Conservation (phyloP, 306 rosid genomes). For the Lotus japonicus region DNA sequence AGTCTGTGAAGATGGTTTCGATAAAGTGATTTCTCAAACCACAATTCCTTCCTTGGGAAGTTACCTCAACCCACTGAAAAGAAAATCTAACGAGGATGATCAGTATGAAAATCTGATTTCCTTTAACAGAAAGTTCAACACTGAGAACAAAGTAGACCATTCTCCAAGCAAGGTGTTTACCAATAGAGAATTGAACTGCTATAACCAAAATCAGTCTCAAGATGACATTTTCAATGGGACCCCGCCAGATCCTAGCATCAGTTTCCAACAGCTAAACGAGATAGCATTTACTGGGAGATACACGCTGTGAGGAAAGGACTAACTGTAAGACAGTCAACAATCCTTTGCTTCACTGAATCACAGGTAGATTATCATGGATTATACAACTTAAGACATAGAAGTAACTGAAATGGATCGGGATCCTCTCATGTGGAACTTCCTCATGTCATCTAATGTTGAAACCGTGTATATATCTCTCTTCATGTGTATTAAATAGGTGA, state of each 20-base stretch:
- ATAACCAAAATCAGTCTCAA: slow-evolving; percentile 26
- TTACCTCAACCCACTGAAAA: slow-evolving; percentile 25
- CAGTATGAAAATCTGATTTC: slow-evolving; percentile 28
- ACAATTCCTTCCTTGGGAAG: slow-evolving; percentile 27
- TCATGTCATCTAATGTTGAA: too few species aligned
- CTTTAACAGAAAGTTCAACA: slow-evolving; percentile 20
- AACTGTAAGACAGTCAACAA: too few species aligned
- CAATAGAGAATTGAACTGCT: slow-evolving; percentile 16
- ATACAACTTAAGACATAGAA: background rate
- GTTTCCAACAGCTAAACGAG: slow-evolving; percentile 35
- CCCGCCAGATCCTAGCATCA: slow-evolving; percentile 21
- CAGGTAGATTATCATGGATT: slow-evolving; percentile 10
- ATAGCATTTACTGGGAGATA: slow-evolving; percentile 28
- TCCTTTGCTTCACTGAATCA: slow-evolving; percentile 16
- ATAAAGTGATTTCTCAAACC: slow-evolving; percentile 28
- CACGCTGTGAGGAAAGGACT: slow-evolving; percentile 11
- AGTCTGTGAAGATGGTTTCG: slow-evolving; percentile 22
- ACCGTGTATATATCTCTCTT: too few species aligned
- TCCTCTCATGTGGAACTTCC: too few species aligned
- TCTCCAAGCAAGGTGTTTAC: slow-evolving; percentile 19
- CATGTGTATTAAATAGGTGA: too few species aligned
- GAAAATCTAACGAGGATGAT: slow-evolving; percentile 34
- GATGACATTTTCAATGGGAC: slow-evolving; percentile 25
- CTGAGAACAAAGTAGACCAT: slow-evolving; percentile 15
- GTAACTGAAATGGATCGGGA: background rate